Percentiles rank a stretch among this genome's conserved stretches.
These are phyloP conservation scores for Chaetomiaceae sp. DNA, from an alignment of 2,329 filamentous ascomycete species.

Conservation along the genomic window DNA sequence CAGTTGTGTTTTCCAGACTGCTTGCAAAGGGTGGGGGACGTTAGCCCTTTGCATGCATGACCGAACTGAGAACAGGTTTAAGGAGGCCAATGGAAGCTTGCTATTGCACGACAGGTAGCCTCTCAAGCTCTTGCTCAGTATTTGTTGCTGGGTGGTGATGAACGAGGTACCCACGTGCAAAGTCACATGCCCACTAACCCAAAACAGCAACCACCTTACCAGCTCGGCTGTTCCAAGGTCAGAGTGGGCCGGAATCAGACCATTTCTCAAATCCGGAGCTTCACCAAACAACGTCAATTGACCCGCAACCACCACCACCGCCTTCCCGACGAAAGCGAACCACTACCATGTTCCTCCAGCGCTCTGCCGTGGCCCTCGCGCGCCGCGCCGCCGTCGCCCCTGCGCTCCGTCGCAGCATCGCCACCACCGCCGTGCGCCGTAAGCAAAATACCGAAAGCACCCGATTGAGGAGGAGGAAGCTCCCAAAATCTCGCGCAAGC, in stretches of 20 bases:
- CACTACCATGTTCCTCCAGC: conserved; percentile 62
- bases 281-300: conserved; percentile 11
- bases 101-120: too few species aligned
- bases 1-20: too few species aligned
- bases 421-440: conserved; percentile 59
- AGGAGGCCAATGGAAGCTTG: too few species aligned
- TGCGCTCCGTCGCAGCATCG: conserved; percentile 54
- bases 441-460: conserved; percentile 32
- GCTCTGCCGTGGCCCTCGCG: conserved; percentile 56
- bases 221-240: conserved; percentile 11
- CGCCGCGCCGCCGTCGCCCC: conserved; percentile 55
- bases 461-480: background rate
- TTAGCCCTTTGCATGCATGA: too few species aligned
- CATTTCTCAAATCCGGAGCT: conserved; percentile 22
- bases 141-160: background rate
- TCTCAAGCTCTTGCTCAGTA: too few species aligned
- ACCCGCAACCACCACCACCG: conserved; percentile 11
- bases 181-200: conserved; percentile 18
- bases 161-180: conserved; percentile 10
- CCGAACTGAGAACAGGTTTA: too few species aligned
- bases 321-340: too few species aligned
- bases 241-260: conserved; percentile 20
- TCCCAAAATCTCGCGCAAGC: conserved; percentile 21
- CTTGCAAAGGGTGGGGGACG: too few species aligned
- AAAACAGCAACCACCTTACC: conserved; percentile 20